Conservation (phyloP, 257 asterid species). For the Verbena officinalis region DNA sequence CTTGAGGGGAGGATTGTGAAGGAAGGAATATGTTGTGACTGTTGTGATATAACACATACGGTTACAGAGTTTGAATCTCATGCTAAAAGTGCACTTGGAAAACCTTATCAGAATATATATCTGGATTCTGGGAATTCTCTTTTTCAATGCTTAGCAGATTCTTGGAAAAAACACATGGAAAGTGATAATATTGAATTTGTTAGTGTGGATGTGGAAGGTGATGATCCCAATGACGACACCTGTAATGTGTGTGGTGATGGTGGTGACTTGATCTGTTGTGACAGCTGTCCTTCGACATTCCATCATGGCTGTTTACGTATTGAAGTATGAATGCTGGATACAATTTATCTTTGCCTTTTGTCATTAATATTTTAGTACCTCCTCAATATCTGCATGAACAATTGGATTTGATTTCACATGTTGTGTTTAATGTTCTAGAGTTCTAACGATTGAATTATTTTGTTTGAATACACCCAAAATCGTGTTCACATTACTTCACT, state of each 20-base stretch:
- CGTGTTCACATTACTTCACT: not conserved
- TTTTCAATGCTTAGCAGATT: slow-evolving; percentile 65
- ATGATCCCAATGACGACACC: slow-evolving; percentile 90
- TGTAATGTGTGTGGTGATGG: slow-evolving; percentile 96
- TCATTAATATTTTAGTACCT: slow-evolving; percentile 18
- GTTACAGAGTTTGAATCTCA: slow-evolving; percentile 68
- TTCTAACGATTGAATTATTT: not conserved
- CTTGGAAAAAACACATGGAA: slow-evolving; percentile 74
- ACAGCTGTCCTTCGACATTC: slow-evolving; percentile 94
- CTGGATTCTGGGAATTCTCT: slow-evolving; percentile 76
- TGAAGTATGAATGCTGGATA: slow-evolving; percentile 52
- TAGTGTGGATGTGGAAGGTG: slow-evolving; percentile 73
- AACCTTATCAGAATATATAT: slow-evolving; percentile 51
- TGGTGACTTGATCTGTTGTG: slow-evolving; percentile 93
- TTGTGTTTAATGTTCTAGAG: not conserved
- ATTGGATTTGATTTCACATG: slow-evolving; percentile 7
- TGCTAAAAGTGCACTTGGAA: slow-evolving; percentile 57
- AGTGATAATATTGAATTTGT: slow-evolving; percentile 52
- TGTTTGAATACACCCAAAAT: not conserved
- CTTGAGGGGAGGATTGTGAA: slow-evolving; percentile 65
- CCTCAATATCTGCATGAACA: slow-evolving; percentile 28
- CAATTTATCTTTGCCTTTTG: slow-evolving; percentile 17
- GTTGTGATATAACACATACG: slow-evolving; percentile 59
- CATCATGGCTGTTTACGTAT: slow-evolving; percentile 83
- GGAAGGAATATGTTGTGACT: slow-evolving; percentile 82